Evolutionary conservation across 441 rosid species (phyloP), one percentile per base, ranked within the genome.

Genomic region (Erodium chrysanthum): DNA sequence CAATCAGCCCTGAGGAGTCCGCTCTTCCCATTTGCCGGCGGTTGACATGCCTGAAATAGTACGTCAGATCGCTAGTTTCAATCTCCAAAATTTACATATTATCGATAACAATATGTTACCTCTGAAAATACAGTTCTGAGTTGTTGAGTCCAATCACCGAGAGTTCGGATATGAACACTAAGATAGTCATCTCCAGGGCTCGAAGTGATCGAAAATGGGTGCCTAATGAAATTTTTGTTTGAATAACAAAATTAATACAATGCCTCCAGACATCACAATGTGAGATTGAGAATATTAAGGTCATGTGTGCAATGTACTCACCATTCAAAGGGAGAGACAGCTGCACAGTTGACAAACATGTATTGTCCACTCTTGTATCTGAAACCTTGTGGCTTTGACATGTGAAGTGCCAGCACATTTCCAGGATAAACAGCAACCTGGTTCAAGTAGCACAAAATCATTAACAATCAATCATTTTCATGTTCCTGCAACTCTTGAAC

Each of bases 371-470:
- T 91, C 72, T 85, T 91, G 81, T 94, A 88, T 79, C 84, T 88
- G 75, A 94, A 94, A n/a, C 94, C 97, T n/a, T 82, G 85, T 35
- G 98, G 98, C 79, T 86, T 93, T 27, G 96, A 89, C 97, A 91
- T 84, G 82, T 89, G 89, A 68, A 94, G 80, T 54, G 97, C 75
- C 75, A 91, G 70, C 0, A 94, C 98, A 66, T 93, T 85, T 46
- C 97, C 98, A 0, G 96, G 93, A 59, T 94, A 91, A 1, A 94
- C 85, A 27, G 97, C 92, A 68, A 89, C 97, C 96, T 91, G 74
- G 67, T 27, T 7, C 61, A 54, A 15, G 44, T 0, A 29, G 17
- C 31, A 21, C 12, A 62, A 33, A 60, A 63, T 25, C 21, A 23
- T 11, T 48, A 29, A 9, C 11, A 9, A 15, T 1, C 52, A 31